Base-by-base conservation (phyloP, 768 basidiomycete genomes). In the Antrodiella citrinella region DNA sequence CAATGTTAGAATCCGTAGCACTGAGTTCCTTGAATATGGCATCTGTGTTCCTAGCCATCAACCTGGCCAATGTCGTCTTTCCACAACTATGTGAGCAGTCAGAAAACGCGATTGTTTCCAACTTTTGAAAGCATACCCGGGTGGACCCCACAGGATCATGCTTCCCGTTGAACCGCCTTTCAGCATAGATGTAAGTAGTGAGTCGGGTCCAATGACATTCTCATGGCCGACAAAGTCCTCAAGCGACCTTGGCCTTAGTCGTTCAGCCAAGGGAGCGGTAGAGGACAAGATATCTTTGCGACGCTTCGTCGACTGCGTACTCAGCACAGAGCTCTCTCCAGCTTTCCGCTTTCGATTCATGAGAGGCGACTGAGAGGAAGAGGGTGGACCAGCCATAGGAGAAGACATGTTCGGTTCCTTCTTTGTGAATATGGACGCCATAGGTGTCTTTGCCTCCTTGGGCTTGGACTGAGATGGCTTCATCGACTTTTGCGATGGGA, bases 111-210 rank as follows among this genome's bases (percentile, higher is more conserved):
- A 11, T n/a, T 39, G n/a, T n/a, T n/a, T 39, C 11, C n/a, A n/a
- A 11, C 11, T 11, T n/a, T n/a, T 15, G 30, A 7, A 13, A 18
- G 51, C 65, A 52, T 57, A 78, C 81, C 84, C 86, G 1, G 84
- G 84, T 13, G 85, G 85, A 1, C 85, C 85, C 85, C 86, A 88
- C 30, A 86, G 69, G 49, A 86, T 77, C 45, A 83, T 67, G 53
- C 80, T 82, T 9, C 83, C 82, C 45, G 72, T 63, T 19, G 67
- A 69, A n/a, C 77, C 74, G 23, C 60, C 63, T n/a, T 72, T 69
- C 12, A 86, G 64, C 45, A 78, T 60, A 30, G 68, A 72, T 53
- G 77, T 69, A 26, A 91, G 70, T 25, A 83, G 61, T 4, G 80
- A 79, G n/a, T 75, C 70, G 0, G 72, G 67, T 0, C 75, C 78